A percentile compares a stretch with the other conserved stretches of the same genome.
phyloP scores from a whole-genome alignment of 2,329 filamentous ascomycete genomes.

The Alternaria novae-zelandiae region DNA sequence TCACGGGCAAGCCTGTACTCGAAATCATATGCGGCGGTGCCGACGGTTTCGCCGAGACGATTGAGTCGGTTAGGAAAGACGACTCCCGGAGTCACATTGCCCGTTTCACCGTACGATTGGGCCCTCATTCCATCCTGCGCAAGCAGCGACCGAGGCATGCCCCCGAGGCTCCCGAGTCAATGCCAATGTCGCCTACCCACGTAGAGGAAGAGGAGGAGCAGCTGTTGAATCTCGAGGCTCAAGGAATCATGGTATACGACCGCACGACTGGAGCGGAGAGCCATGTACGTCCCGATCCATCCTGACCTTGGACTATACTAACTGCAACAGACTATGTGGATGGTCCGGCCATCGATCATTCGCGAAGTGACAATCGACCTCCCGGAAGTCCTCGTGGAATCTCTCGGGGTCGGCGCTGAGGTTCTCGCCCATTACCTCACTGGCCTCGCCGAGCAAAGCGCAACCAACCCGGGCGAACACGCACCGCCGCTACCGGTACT shows the following conservation, averaged over 20 bases:
- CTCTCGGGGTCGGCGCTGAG: conserved; percentile 91
- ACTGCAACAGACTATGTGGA: conserved; percentile 91
- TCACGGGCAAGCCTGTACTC: conserved; percentile 78
- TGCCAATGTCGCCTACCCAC: conserved; percentile 39
- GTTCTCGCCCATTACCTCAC: conserved; percentile 94
- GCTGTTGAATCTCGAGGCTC: conserved; percentile 84
- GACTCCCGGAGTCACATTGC: conserved; percentile 88
- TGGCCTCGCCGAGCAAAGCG: conserved; percentile 80
- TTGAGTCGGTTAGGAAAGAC: conserved; percentile 84
- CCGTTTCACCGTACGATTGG: conserved; percentile 47
- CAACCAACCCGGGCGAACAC: conserved; percentile 75
- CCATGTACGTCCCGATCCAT: conserved; percentile 70
- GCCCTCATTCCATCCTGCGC: conserved; percentile 44
- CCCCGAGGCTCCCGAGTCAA: conserved; percentile 37
- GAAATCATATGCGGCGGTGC: conserved; percentile 84
- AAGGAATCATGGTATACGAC: conserved; percentile 98
- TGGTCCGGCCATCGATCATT: conserved; percentile 90
- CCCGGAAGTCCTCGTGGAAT: conserved; percentile 86
- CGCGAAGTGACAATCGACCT: conserved; percentile 96
- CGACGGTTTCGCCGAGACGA: conserved; percentile 78
- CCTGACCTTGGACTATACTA: conserved; percentile 19
- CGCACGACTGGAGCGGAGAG: conserved; percentile 83
- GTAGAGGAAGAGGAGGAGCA: conserved; percentile 51
- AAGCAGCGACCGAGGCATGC: conserved; percentile 35
- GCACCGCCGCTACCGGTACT: conserved; percentile 84